A percentile compares a stretch with the other conserved stretches of the same genome.
Evolutionary conservation across 768 basidiomycete genomes (phyloP).

Genomic region (Russula brevipes): DNA sequence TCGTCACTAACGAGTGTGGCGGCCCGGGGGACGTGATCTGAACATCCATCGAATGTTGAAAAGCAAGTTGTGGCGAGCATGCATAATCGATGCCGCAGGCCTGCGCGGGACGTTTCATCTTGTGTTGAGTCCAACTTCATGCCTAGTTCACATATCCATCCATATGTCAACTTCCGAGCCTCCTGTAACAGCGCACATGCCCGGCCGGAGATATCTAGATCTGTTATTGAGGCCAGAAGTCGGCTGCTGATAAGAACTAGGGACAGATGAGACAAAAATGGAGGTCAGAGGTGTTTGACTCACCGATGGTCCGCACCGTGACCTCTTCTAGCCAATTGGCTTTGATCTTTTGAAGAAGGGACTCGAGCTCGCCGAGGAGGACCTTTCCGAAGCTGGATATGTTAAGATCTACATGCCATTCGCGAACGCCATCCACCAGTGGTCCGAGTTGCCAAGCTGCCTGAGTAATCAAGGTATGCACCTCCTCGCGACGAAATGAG

Average conservation of each 20-base stretch:
- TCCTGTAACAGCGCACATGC: background rate
- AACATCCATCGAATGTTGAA: slow-evolving; percentile 1
- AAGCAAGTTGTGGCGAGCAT: slow-evolving; percentile 2
- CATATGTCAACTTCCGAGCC: background rate
- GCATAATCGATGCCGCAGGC: background rate
- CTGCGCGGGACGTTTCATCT: background rate
- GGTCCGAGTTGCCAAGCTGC: no score
- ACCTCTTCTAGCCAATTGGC: no score
- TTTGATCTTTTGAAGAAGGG: no score
- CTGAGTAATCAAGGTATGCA: no score
- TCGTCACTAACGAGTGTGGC: background rate
- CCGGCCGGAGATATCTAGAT: background rate
- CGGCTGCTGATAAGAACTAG: background rate
- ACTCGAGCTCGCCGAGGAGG: no score
- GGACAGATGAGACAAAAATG: no score
- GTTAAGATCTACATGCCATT: no score
- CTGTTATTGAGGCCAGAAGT: background rate
- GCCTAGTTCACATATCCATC: background rate
- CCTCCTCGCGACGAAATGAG: no score
- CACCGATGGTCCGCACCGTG: no score
- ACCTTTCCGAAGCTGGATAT: no score
- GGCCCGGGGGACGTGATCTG: background rate
- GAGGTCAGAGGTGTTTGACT: no score
- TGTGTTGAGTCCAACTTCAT: background rate
- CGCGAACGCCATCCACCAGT: no score